Evolutionary conservation across 768 basidiomycete genomes (phyloP), one percentile per base, ranked within the genome.

Genomic region (Phylloporus arenicola): DNA sequence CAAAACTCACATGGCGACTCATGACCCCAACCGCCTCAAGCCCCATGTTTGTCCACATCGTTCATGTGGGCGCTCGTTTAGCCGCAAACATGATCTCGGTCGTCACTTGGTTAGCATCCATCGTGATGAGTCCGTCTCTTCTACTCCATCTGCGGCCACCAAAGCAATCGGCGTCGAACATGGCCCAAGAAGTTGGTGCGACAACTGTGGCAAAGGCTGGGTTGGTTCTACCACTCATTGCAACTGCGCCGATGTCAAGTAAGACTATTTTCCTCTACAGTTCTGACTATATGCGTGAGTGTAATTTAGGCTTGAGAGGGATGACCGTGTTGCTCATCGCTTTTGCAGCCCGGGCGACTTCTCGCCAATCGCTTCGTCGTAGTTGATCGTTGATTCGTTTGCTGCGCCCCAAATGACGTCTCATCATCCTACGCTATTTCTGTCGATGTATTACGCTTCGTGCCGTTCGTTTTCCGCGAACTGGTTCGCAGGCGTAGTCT

Each of bases 1-100:
- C 51, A 97, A 97, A 74, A 94, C 93, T 0, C 93, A 96, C 68
- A 84, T 89, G 79, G 86, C 87, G 22, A 97, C 93, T 4, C 93
- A 97, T 69, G 91, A 95, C 65, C 93, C 94, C 20, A 84, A 90
- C 68, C 79, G 93, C 53, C 72, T 85, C 44, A 97, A 95, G 72
- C 91, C 92, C 6, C 87, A 91, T 64, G 78, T 84, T 40, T 97
- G 93, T 68, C 87, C 86, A 38, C 89, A 95, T 69, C 75, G 79
- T 38, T 80, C 83, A 3, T 97, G 93, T 55, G 86, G 85, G 30
- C 84, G 93, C 48, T 90, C 90, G 17, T 97, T 97, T 70, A 92
- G 88, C 57, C 84, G 94, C 58, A 89, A 95, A 69, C 93, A 97
- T 64, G 93, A 97, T 62, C 73, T 97, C 8, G 90, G 90, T 12